Evolutionary conservation across 352 stramenopile species (phyloP).

Genomic region (Phytophthora crassamura): DNA sequence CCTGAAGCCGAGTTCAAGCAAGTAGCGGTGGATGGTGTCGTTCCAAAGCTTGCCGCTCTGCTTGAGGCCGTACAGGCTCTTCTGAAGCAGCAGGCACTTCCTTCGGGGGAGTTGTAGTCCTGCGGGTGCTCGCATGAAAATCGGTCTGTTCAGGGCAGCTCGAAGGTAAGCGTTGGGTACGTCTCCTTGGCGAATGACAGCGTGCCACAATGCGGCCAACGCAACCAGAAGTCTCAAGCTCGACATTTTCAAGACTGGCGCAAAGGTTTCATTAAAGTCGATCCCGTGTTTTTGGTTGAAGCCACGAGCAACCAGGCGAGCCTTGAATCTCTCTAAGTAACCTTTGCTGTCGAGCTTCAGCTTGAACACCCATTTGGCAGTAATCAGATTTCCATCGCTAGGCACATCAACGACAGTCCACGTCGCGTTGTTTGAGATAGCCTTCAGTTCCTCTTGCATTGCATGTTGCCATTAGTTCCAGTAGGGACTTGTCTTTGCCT

Average conservation of each 20-base stretch:
- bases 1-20: background rate
- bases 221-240: background rate
- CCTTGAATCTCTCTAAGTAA: constrained; percentile 12
- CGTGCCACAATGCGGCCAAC: background rate
- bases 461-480: background rate
- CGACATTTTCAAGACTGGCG: background rate
- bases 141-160: background rate
- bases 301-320: constrained; percentile 2
- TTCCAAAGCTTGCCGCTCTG: constrained; percentile 19
- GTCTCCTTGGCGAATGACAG: background rate
- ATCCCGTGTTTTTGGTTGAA: constrained; percentile 1
- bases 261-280: constrained; percentile 10
- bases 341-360: constrained; percentile 1
- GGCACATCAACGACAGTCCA: background rate
- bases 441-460: constrained; percentile 1
- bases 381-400: background rate
- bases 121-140: constrained; percentile 1
- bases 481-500: background rate
- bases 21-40: background rate
- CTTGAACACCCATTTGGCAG: constrained; percentile 1
- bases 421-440: background rate
- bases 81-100: background rate
- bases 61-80: constrained; percentile 12
- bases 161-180: constrained; percentile 12
- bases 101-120: background rate